Base-by-base conservation (phyloP, 2,329 filamentous ascomycete species). In the Phyllosticta ampelicida region DNA sequence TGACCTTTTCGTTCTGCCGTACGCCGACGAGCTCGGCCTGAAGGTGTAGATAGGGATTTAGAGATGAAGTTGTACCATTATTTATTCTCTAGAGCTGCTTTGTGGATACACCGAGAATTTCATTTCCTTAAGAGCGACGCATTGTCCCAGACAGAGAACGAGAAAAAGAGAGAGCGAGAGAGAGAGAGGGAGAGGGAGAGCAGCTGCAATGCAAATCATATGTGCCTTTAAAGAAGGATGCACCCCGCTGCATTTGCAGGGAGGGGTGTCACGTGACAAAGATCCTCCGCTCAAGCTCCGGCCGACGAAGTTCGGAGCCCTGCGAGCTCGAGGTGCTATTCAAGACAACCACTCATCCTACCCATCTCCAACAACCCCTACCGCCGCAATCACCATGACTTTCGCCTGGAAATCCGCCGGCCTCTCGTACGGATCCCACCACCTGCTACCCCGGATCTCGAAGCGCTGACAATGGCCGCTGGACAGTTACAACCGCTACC, bases 351-450 rank as follows among this genome's bases (percentile, higher is more conserved):
- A 53, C 26, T 44, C 50, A 48, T 36, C 16, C 29, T 36, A 21
- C 36, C 36, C 36, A 55, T 48, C 26, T 26, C 56, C 49, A 54
- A 44, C 51, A 59, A 55, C 44, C 57, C n/a, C 13, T 16, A 48
- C 51, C 51, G 51, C 54, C 56, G 56, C 56, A 58, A 36, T 55
- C 57, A 59, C 57, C 51, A 99, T 97, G 94, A 82, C 87, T 79
- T 92, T 91, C 81, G 89, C 91, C 74, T 99, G 92, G 94, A 97
- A 96, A 88, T 85, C 91, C 73, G 89, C 94, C 75, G 94, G 94
- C 78, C 82, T 97, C 74, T 95, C 86, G 91, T 96, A 87, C 61
- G 58, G 49, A 52, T 60, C 61, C 61, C 44, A 51, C 56, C 9
- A 36, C 10, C 28, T 9, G 48, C 19, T 13, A 51, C 19, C 16